Percentiles rank a stretch among this genome's conserved stretches.
phyloP scores from a whole-genome alignment of 352 stramenopile genomes.

The Elongisporangium prolatum region DNA sequence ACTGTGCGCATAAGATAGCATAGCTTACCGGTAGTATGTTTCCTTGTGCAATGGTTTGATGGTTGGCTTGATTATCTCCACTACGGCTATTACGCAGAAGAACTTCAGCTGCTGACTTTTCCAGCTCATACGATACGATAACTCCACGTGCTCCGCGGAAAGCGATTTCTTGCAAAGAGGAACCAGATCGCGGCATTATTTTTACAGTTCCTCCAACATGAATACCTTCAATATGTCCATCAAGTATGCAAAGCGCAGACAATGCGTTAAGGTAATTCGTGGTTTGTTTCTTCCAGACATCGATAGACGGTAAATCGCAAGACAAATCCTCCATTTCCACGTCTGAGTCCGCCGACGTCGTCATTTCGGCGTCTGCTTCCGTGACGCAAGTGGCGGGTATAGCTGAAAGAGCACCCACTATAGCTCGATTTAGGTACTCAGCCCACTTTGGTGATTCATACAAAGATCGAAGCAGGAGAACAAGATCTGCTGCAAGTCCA shows the following conservation, averaged over 20 bases:
- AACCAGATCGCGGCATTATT: conserved; percentile 70
- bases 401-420: conserved; percentile 44
- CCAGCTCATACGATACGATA: conserved; percentile 72
- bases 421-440: conserved; percentile 53
- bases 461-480: conserved; percentile 76
- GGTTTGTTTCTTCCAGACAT: conserved; percentile 46
- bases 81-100: conserved; percentile 44
- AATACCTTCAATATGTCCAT: conserved; percentile 81
- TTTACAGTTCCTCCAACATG: conserved; percentile 80
- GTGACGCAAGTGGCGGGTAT: conserved; percentile 44
- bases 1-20: not conserved
- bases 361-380: conserved; percentile 12
- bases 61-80: conserved; percentile 28
- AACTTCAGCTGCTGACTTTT: conserved; percentile 81
- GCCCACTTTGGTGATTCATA: conserved; percentile 78
- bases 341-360: conserved; percentile 46
- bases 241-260: conserved; percentile 74
- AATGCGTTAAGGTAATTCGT: conserved; percentile 56
- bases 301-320: conserved; percentile 46
- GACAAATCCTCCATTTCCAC: conserved; percentile 85
- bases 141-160: conserved; percentile 71
- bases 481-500: conserved; percentile 64
- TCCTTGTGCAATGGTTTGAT: conserved; percentile 22
- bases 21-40: conserved; percentile 38
- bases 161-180: conserved; percentile 64